phyloP scores from a whole-genome alignment of 139 green algal species.

The Chlorella sp. region DNA sequence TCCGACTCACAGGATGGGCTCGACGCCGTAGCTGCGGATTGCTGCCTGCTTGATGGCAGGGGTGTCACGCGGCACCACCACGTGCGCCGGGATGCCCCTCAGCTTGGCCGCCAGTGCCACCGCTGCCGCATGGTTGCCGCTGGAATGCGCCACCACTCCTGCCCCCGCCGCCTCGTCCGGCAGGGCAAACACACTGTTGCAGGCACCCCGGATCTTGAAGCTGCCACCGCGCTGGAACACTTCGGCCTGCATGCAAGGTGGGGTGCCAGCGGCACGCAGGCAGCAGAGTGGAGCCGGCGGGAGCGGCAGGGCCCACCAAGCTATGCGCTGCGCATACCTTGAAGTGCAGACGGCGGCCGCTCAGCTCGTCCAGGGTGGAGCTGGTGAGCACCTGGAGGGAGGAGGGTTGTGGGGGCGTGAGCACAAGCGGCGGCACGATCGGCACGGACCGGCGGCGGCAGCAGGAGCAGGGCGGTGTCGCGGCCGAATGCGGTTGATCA shows the following conservation, averaged over 20 bases:
- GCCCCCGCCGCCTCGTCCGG: constrained; percentile 43
- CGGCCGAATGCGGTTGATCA: too few species aligned
- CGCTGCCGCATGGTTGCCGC: constrained; percentile 77
- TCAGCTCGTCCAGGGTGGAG: constrained; percentile 45
- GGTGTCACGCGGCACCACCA: constrained; percentile 75
- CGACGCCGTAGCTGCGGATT: constrained; percentile 62
- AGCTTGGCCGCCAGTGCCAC: constrained; percentile 61
- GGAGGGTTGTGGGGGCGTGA: background rate
- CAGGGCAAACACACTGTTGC: constrained; percentile 72
- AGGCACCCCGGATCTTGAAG: constrained; percentile 78
- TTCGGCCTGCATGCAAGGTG: constrained; percentile 78
- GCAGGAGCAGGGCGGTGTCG: too few species aligned
- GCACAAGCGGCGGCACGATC: background rate
- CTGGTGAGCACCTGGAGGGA: constrained; percentile 48
- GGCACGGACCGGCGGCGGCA: background rate
- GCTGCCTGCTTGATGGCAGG: constrained; percentile 76
- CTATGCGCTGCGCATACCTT: too few species aligned
- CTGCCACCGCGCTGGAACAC: constrained; percentile 36
- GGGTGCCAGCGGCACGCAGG: too few species aligned
- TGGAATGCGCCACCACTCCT: constrained; percentile 75
- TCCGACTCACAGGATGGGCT: constrained; percentile 48
- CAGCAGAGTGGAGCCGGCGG: too few species aligned
- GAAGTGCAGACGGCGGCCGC: constrained; percentile 60
- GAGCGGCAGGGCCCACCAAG: too few species aligned
- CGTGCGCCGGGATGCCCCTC: constrained; percentile 69